A percentile compares a stretch with the other conserved stretches of the same genome.
Conservation (phyloP, 306 rosid species). For the Purshia tridentata region DNA sequence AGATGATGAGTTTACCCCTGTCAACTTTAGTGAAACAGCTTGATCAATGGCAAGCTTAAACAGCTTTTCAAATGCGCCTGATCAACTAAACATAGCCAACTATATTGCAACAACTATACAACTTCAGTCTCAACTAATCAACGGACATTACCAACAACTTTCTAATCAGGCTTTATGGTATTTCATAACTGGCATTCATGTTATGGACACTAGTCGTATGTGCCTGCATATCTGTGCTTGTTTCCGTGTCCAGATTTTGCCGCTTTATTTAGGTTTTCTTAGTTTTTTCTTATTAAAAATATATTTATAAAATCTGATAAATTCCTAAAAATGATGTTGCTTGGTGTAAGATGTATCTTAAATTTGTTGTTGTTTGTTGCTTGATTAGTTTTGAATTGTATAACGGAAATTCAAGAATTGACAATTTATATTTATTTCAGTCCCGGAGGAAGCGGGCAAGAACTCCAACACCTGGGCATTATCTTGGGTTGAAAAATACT, state of each 20-base stretch:
- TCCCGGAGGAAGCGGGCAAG: slow-evolving; percentile 95
- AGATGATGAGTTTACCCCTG: slow-evolving; percentile 95
- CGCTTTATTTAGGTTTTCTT: slow-evolving; percentile 13
- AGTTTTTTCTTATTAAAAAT: neutral
- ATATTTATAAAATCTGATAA: neutral
- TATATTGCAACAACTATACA: slow-evolving; percentile 94
- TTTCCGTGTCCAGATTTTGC: slow-evolving; percentile 24
- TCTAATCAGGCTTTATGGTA: slow-evolving; percentile 94
- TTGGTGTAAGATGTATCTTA: neutral
- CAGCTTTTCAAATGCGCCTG: slow-evolving; percentile 91
- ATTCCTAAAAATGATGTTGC: slow-evolving; percentile 4
- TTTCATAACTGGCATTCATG: slow-evolving; percentile 67
- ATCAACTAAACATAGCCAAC: slow-evolving; percentile 99
- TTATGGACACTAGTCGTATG: slow-evolving; percentile 42
- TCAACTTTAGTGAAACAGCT: slow-evolving; percentile 96
- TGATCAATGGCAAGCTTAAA: slow-evolving; percentile 95
- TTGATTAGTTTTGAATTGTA: slow-evolving; percentile 19
- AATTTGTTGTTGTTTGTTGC: slow-evolving; percentile 5
- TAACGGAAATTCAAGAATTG: slow-evolving; percentile 22
- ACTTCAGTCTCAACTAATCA: slow-evolving; percentile 94
- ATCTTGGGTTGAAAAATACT: slow-evolving; percentile 86
- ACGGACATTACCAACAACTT: slow-evolving; percentile 97
- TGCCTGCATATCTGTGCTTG: slow-evolving; percentile 39
- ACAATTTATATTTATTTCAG: slow-evolving; percentile 48
- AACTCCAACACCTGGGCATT: slow-evolving; percentile 98